Base-by-base conservation (phyloP, 1,139 yeast species). In the Nadsonia starkeyi-henricii region DNA sequence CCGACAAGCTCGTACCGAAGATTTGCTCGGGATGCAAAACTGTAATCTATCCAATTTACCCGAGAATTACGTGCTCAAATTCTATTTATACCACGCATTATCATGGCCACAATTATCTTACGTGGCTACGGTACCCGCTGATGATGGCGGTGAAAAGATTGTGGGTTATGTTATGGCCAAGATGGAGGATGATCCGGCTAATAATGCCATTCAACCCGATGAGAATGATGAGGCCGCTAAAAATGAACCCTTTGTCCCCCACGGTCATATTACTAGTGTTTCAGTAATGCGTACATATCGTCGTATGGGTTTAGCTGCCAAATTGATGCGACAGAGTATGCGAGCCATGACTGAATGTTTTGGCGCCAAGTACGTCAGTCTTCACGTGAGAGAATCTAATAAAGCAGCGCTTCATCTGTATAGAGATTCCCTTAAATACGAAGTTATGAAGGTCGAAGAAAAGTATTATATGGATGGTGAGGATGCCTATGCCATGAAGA, bases 91-190 rank as follows among this genome's bases (percentile, higher is more conserved):
- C 65, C 99, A 91, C 65, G 77, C 88, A 19, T 70, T 89, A 50
- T 82, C 96, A 43, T 91, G 98, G 98, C 98, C 99, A 1, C 96
- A 91, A 63, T 94, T 95, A 7, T 85, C 96, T 47, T 91, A 81
- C 69, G 98, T 91, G 39, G 98, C 98, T 23, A 82, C 93, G 1
- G 85, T 93, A 1, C 58, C 66, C 15, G 63, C 60, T 23, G 72
- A 68, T 23, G 67, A 64, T 21, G 44, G 46, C 15, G 66, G 44
- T 39, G 95, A 85, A 62, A 82, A 85, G 56, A 74, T 91, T 45
- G 94, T 91, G 39, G 98, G 98, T 3, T 93, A 91, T 62, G 97
- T 88, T 2, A 72, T 91, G 56, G 95, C 95, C 1, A 91, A 91
- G 64, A 85, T 91, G 95, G 96, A 93, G 58, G 98, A 93, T 62